These are phyloP conservation scores for Dothiorella sarmentorum DNA, from an alignment of 2,329 filamentous ascomycete genomes.

Conservation along the genomic window DNA sequence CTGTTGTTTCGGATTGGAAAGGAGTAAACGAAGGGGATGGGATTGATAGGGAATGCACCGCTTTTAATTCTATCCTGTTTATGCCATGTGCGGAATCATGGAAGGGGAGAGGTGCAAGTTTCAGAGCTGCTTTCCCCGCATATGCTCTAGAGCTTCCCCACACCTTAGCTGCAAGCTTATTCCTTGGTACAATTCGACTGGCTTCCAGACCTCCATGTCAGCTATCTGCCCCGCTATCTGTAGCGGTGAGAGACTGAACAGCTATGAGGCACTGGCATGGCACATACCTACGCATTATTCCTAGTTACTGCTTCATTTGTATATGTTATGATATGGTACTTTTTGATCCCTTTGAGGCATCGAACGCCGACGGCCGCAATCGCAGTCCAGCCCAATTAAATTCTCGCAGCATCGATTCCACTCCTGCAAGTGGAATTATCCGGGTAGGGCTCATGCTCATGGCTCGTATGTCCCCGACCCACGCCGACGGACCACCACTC, in stretches of 20 bases:
- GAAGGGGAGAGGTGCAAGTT: background rate
- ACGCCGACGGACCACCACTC: background rate
- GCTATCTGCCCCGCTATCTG: background rate
- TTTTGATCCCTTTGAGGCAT: background rate
- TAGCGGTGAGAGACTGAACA: background rate
- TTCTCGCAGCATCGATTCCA: conserved; percentile 2
- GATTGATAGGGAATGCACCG: background rate
- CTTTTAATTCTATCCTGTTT: background rate
- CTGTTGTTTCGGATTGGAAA: too few relatives aligned
- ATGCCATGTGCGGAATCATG: conserved; percentile 7
- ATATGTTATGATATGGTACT: background rate
- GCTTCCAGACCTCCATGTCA: background rate
- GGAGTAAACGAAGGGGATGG: too few relatives aligned
- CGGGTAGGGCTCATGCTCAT: background rate
- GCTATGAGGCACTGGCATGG: too few relatives aligned
- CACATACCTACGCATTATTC: too few relatives aligned
- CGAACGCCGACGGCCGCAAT: background rate
- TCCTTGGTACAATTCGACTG: background rate
- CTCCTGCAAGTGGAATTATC: background rate
- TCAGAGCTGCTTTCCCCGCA: conserved; percentile 11
- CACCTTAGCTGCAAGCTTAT: conserved; percentile 2
- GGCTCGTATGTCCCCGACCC: background rate
- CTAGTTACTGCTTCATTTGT: background rate
- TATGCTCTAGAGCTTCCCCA: conserved; percentile 11
- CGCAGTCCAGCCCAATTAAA: background rate